Base-by-base conservation (phyloP, 2,329 filamentous ascomycete genomes). In the Xylariaceae sp. region DNA sequence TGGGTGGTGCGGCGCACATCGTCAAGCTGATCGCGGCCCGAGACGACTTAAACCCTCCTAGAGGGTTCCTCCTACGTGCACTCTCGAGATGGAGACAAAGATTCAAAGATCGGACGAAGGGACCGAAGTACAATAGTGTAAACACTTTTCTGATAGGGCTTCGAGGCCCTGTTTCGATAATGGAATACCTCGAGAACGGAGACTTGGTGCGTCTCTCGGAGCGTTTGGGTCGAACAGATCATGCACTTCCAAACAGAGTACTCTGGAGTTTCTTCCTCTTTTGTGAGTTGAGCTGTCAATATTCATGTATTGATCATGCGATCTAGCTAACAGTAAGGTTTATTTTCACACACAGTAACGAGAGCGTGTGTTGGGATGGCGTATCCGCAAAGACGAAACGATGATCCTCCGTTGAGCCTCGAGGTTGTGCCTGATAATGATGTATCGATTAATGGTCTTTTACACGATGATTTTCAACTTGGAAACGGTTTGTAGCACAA, bases 221-320 rank as follows among this genome's bases (percentile, higher is more conserved):
- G 1, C 15, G 10, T 41, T 2, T 11, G 1, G 5, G 7, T 0
- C 2, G 11, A 10, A 1, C 22, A 27, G 15, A 33, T 10, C 10
- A 7, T 10, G 12, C 1, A 3, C 12, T 58, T 5, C 47, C 53
- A 6, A 58, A 54, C 19, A 32, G 55, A n/a, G 3, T 58, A 7
- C 43, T 58, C 19, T 58, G 55, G 55, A 19, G 39, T 10, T 44
- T 54, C 33, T 56, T 47, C 11, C 39, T 58, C n/a, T 58, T 51
- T 30, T 44, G 56, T 58, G 33, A 46, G 55, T 53, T 10, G 30
- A 7, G n/a, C 27, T 17, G 33, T 22, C 30, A 6, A 27, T 3
- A 5, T 11, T 3, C 6, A 18, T 18, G n/a, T 42, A 2, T 41
- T 17, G n/a, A 35, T 11, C 6, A 2, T 39, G 12, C 14, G 14